Evolutionary conservation across 257 asterid species (phyloP).

Genomic region (Plantago elongata): DNA sequence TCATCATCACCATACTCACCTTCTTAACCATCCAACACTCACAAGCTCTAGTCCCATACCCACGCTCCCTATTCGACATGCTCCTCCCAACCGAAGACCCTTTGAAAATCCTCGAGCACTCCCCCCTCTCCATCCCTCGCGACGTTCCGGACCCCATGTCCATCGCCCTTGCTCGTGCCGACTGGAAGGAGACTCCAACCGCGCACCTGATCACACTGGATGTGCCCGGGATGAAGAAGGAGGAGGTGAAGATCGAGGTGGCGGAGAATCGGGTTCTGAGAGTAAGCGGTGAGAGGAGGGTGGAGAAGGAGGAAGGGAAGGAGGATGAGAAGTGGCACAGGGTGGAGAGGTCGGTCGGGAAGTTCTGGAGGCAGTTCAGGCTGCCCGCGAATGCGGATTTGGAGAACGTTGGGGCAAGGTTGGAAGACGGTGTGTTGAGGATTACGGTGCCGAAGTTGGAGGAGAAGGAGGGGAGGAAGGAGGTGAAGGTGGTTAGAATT

Average conservation of each 20-base stretch:
- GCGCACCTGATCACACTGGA: conserved; percentile 61
- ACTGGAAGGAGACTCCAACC: conserved; percentile 67
- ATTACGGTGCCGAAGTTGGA: conserved; percentile 52
- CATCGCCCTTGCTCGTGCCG: conserved; percentile 51
- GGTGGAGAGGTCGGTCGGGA: conserved; percentile 63
- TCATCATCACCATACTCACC: conserved; percentile 8
- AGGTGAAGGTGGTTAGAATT: conserved; percentile 43
- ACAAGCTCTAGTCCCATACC: conserved; percentile 36
- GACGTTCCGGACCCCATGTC: conserved; percentile 16
- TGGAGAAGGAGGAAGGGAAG: conserved; percentile 39
- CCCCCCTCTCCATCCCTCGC: conserved; percentile 30
- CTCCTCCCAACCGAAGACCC: conserved; percentile 37
- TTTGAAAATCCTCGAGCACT: conserved; percentile 36
- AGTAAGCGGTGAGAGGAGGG: conserved; percentile 61
- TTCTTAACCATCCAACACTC: conserved; percentile 7
- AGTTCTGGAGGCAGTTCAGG: conserved; percentile 78
- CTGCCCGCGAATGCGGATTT: conserved; percentile 62
- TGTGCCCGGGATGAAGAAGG: conserved; percentile 67
- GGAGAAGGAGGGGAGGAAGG: conserved; percentile 50
- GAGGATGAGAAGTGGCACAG: conserved; percentile 83
- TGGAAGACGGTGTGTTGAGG: conserved; percentile 77
- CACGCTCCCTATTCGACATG: conserved; percentile 30
- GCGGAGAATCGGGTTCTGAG: conserved; percentile 55
- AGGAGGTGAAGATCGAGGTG: conserved; percentile 59
- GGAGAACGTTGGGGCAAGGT: conserved; percentile 46